Evolutionary conservation across 225 moss, liverwort and hornwort genomes (phyloP), one percentile per base, ranked within the genome.

Genomic region (Anthoceros angustus): DNA sequence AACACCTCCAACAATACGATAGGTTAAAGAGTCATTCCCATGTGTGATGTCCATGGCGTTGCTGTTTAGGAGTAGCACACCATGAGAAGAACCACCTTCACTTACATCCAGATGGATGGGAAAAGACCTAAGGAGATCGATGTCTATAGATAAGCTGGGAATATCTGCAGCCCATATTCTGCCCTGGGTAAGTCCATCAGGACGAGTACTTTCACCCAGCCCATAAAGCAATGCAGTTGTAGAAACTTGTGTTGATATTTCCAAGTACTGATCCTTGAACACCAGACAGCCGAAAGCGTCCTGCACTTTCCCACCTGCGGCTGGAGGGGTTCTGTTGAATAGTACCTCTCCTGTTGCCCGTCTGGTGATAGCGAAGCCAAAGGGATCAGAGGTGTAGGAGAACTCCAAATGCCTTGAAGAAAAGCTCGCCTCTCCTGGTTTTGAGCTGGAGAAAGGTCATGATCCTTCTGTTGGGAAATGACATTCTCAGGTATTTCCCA

Each of bases 21-120:
- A 95, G 2, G 90, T 90, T 4, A 95, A 62, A 12, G 67, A 64
- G 0, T 77, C 70, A 3, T 76, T 70, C 1, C 81, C 83, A 9
- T 83, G 83, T 46, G 68, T 74, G 8, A 90, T 76, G 64, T 95
- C 94, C 90, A 90, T 90, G 25, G 88, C 90, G 38, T 95, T 95
- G 79, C 94, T 95, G 68, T 95, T 95, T 64, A 95, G 78, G 7
- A 95, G 75, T 43, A 95, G 68, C 41, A 90, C 90, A 18, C 88
- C 83, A 64, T 95, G 94, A 0, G 88, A 75, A 12, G 62, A 69
- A 3, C 88, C 94, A 0, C 80, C 78, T 2, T 77, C 69, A 5
- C 86, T 71, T 43, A 95, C 48, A 49, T 90, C 94, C 72, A 95
- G 72, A 68, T 88, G 70, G 42, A 84, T 88, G 2, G 90, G 94